Base-by-base conservation (phyloP, 2,329 filamentous ascomycete species). In the Ceratocystis albifundus region DNA sequence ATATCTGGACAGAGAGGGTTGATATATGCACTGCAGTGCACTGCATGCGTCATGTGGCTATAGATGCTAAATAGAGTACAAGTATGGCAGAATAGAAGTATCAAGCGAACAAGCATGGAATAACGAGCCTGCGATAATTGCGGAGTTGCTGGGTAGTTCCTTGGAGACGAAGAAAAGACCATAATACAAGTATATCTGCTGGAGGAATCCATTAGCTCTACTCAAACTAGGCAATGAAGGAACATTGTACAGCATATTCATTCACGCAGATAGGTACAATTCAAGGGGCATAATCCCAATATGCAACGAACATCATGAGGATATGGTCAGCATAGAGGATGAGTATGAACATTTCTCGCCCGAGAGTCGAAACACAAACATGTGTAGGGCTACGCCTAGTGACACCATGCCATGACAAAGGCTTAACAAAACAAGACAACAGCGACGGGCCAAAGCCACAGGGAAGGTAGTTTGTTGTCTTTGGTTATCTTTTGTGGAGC, bases 381-480 rank as follows among this genome's bases (percentile, higher is more conserved):
- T 48, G 20, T n/a, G 45, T 20, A 48, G 50, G 50, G 20, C 50
- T 55, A 30, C 12, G 22, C 22, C 50, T 30, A 28, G 50, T 55
- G 50, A 28, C 50, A 55, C 50, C 20, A 55, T 25, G 30, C 22
- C 50, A 62, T 44, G 15, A 62, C 20, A 45, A 62, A 62, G 25
- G 59, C 30, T 28, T 62, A 36, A 30, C 36, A 48, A 17, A 20
- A 17, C 10, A 20, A 41, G 57, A 41, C 36, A 62, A 62, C 50
- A 55, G 50, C 17, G 45, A 48, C 2, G 45, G 10, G 25, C 30
- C 59, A 62, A 25, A 15, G 15, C 20, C 50, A 15, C 20, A 55
- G 17, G 20, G 25, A 1, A 22, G 50, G 25, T 12, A 20, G 20
- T 12, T 22, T 15, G 8, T 46, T 46, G 12, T 46, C 36, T 48